Conservation (phyloP, 768 basidiomycete species). For the Paxillus involutus region DNA sequence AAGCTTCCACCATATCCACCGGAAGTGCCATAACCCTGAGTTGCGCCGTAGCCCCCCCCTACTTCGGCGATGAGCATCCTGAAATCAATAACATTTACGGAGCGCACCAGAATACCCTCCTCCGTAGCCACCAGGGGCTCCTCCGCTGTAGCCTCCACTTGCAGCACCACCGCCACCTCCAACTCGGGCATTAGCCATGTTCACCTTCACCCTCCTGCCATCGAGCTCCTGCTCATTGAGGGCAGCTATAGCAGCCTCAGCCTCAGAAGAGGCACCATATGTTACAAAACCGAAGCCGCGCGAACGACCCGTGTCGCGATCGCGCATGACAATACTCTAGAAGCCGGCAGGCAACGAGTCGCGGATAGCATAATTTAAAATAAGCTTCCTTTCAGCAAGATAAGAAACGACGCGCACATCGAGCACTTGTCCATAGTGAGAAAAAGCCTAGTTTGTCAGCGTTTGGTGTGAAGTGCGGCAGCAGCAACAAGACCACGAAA, state of each 20-base stretch:
- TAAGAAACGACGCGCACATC: constrained; percentile 76
- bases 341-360: constrained; percentile 35
- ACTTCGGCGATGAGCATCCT: constrained; percentile 16
- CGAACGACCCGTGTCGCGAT: constrained; percentile 96
- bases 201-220: constrained; percentile 87
- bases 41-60: constrained; percentile 30
- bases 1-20: constrained; percentile 29
- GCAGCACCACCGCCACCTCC: constrained; percentile 49
- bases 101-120: constrained; percentile 27
- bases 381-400: constrained; percentile 21
- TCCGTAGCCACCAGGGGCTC: constrained; percentile 34
- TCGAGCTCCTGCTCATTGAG: constrained; percentile 94
- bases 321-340: constrained; percentile 97
- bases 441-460: constrained; percentile 68
- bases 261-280: constrained; percentile 60
- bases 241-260: constrained; percentile 68
- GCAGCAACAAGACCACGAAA: constrained; percentile 13
- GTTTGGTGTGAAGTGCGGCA: constrained; percentile 17
- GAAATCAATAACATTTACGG: not conserved
- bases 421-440: constrained; percentile 73
- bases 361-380: constrained; percentile 11
- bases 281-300: constrained; percentile 98
- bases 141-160: constrained; percentile 21
- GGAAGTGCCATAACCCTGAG: constrained; percentile 20
- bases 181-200: constrained; percentile 74